phyloP scores from a whole-genome alignment of 1,139 yeast genomes.

The Sugiyamaella japonica region DNA sequence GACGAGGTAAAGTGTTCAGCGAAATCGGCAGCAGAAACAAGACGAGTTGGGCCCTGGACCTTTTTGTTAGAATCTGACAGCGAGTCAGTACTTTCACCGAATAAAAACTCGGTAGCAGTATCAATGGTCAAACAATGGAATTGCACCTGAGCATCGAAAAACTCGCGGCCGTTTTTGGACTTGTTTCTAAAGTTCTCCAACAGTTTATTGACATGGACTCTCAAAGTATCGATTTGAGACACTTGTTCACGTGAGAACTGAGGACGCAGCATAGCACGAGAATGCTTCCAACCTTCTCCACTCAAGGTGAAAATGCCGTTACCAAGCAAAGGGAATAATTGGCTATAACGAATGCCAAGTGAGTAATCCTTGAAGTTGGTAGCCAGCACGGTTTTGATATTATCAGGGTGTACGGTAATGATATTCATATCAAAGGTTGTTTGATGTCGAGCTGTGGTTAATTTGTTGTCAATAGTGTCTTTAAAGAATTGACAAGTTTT shows the following conservation, averaged over 20 bases:
- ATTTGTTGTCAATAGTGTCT: slow-evolving; percentile 12
- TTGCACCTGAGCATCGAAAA: slow-evolving; percentile 50
- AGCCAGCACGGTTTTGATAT: slow-evolving; percentile 39
- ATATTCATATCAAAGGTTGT: slow-evolving; percentile 20
- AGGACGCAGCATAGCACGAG: slow-evolving; percentile 58
- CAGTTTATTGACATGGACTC: slow-evolving; percentile 48
- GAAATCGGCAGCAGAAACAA: slow-evolving; percentile 40
- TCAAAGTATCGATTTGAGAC: slow-evolving; percentile 50
- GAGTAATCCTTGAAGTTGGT: slow-evolving; percentile 51
- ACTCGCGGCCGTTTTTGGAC: slow-evolving; percentile 35
- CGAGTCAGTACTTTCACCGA: slow-evolving; percentile 50
- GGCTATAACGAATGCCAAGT: slow-evolving; percentile 50
- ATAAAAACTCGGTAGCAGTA: slow-evolving; percentile 58
- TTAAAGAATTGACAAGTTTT: slow-evolving; percentile 23
- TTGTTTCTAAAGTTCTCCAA: slow-evolving; percentile 27
- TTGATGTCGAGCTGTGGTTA: slow-evolving; percentile 13
- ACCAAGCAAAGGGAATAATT: slow-evolving; percentile 50
- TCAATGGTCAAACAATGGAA: slow-evolving; percentile 57
- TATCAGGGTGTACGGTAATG: slow-evolving; percentile 52
- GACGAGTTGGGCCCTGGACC: slow-evolving; percentile 28
- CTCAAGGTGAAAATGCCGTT: slow-evolving; percentile 60
- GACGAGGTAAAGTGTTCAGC: slow-evolving; percentile 49
- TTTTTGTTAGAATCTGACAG: slow-evolving; percentile 24
- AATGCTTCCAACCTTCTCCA: slow-evolving; percentile 57
- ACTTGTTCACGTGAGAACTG: slow-evolving; percentile 58